These are phyloP conservation scores for Pseudogymnoascus sp. DNA, from an alignment of 2,329 filamentous ascomycete species.

Conservation along the genomic window DNA sequence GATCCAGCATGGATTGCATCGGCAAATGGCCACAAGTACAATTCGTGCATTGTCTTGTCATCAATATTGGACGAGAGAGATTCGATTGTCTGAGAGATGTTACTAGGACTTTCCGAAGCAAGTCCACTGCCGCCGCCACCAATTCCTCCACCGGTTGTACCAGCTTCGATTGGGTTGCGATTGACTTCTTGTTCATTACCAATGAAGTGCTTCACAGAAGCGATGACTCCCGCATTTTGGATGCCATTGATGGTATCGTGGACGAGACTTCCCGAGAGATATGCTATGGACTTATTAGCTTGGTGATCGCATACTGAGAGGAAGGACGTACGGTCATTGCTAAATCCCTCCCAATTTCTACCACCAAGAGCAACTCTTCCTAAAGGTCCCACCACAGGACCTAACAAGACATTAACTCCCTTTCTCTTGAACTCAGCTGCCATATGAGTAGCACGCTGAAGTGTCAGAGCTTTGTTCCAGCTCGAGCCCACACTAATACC, in stretches of 20 bases:
- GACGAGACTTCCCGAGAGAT: slow-evolving; percentile 72
- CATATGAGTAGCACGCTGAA: slow-evolving; percentile 66
- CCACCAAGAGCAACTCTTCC: slow-evolving; percentile 80
- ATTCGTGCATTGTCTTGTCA: slow-evolving; percentile 64
- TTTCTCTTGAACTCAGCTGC: slow-evolving; percentile 64
- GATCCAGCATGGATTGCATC: slow-evolving; percentile 74
- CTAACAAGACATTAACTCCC: slow-evolving; percentile 67
- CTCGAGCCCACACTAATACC: slow-evolving; percentile 84
- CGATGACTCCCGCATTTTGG: slow-evolving; percentile 58
- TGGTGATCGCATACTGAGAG: not conserved
- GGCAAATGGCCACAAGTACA: slow-evolving; percentile 83
- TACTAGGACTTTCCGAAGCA: slow-evolving; percentile 23
- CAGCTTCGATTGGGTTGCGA: slow-evolving; percentile 21
- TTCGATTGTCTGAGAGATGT: slow-evolving; percentile 53
- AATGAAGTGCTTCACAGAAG: slow-evolving; percentile 45
- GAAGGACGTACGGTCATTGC: slow-evolving; percentile 50
- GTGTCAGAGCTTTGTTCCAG: slow-evolving; percentile 82
- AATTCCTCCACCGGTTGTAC: slow-evolving; percentile 50
- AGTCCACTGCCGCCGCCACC: slow-evolving; percentile 50
- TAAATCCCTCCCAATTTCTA: slow-evolving; percentile 88
- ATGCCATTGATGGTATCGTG: slow-evolving; percentile 69
- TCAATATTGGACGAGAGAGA: slow-evolving; percentile 74
- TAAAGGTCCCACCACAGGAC: slow-evolving; percentile 74
- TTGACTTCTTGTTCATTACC: slow-evolving; percentile 62
- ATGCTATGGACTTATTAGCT: slow-evolving; percentile 37